Percentiles rank a stretch among this genome's conserved stretches.
Evolutionary conservation across 805 yeast genomes (phyloP).

Genomic region (Danielia oregonensis): DNA sequence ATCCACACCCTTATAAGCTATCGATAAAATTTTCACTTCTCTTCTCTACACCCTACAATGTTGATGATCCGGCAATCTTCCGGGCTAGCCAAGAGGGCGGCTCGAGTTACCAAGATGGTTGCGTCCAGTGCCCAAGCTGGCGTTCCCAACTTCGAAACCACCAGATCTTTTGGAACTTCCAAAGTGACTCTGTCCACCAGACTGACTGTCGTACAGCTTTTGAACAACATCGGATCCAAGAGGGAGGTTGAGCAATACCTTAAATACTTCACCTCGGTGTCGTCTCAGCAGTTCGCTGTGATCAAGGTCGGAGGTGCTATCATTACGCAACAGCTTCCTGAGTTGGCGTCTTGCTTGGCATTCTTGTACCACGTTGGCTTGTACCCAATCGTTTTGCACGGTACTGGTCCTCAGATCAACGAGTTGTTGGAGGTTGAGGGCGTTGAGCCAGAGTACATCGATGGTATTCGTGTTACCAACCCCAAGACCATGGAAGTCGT

Average conservation of each 20-base stretch:
- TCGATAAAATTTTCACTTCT: neutral
- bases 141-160: neutral
- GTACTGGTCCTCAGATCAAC: slow-evolving; percentile 98
- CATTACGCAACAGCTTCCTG: slow-evolving; percentile 89
- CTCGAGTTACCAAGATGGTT: slow-evolving; percentile 4
- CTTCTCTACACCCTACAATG: slow-evolving; percentile 2
- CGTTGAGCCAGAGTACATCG: slow-evolving; percentile 91
- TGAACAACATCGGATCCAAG: slow-evolving; percentile 95
- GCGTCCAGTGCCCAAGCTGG: neutral
- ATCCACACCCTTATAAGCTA: neutral
- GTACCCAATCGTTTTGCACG: slow-evolving; percentile 94
- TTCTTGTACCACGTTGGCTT: slow-evolving; percentile 96
- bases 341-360: slow-evolving; percentile 92
- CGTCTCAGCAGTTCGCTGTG: slow-evolving; percentile 96
- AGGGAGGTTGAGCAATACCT: slow-evolving; percentile 97
- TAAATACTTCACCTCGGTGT: slow-evolving; percentile 93
- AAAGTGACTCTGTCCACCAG: slow-evolving; percentile 55
- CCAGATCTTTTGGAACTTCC: slow-evolving; percentile 6
- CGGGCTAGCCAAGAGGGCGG: slow-evolving; percentile 7
- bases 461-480: slow-evolving; percentile 95
- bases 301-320: slow-evolving; percentile 99
- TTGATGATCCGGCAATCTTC: slow-evolving; percentile 10
- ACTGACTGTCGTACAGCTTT: slow-evolving; percentile 90
- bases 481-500: slow-evolving; percentile 94
- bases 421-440: slow-evolving; percentile 90